A percentile compares a stretch with the other conserved stretches of the same genome.
Evolutionary conservation across 345 rosid species (phyloP).

Genomic region (Euphorbia peplus): DNA sequence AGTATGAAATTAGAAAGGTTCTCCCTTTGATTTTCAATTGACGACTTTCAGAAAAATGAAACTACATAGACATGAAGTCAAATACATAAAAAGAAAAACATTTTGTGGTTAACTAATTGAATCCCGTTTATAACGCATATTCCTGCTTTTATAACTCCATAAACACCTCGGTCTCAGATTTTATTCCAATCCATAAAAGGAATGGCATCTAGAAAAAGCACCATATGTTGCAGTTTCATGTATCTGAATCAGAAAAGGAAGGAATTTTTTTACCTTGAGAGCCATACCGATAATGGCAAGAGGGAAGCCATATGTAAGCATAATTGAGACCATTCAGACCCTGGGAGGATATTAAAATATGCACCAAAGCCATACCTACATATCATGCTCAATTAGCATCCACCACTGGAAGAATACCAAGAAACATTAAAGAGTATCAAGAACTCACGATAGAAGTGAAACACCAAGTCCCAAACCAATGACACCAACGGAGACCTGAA

Average conservation of each 20-base stretch:
- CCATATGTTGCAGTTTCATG: neutral
- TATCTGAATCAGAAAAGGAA: conserved; percentile 16
- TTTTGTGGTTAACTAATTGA: neutral
- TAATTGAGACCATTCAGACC: conserved; percentile 94
- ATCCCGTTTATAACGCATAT: neutral
- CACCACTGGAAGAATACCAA: neutral
- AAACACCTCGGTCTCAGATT: neutral
- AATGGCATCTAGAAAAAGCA: neutral
- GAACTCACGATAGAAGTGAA: conserved; percentile 78
- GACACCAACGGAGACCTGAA: conserved; percentile 87
- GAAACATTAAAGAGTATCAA: neutral
- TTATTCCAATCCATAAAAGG: neutral
- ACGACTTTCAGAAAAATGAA: neutral
- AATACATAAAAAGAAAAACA: neutral
- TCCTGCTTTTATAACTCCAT: neutral
- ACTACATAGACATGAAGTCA: neutral
- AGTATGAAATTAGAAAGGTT: neutral
- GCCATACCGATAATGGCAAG: conserved; percentile 98
- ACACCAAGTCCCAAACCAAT: conserved; percentile 76
- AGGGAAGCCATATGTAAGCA: conserved; percentile 96
- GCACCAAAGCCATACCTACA: conserved; percentile 94
- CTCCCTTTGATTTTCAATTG: neutral
- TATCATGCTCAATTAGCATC: conserved; percentile 14
- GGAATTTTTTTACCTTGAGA: conserved; percentile 68
- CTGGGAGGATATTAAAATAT: conserved; percentile 85